Evolutionary conservation across 345 rosid species (phyloP).

Genomic region (Ricinus communis): DNA sequence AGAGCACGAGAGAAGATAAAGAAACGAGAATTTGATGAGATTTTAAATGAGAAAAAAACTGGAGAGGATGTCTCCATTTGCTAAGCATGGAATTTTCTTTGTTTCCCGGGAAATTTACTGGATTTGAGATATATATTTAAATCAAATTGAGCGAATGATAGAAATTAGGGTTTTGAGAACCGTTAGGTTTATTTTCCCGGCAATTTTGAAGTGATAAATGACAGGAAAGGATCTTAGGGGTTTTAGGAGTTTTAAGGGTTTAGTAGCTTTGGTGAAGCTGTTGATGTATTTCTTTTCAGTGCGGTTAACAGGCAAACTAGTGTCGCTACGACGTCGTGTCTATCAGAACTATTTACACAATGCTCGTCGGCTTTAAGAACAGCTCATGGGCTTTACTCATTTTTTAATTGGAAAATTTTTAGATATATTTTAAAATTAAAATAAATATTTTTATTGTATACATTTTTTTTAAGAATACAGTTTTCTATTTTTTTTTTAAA

Average conservation of each 20-base stretch:
- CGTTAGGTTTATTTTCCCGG: constrained; percentile 24
- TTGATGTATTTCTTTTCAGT: not conserved
- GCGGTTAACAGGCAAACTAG: no score
- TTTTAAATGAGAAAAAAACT: constrained; percentile 6
- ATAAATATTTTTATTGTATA: no score
- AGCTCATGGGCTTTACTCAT: no score
- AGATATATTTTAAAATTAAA: no score
- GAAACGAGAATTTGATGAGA: not conserved
- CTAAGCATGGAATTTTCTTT: constrained; percentile 17
- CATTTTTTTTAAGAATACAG: no score
- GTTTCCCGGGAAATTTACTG: not conserved
- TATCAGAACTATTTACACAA: no score
- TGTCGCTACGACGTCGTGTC: not conserved
- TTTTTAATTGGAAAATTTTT: no score
- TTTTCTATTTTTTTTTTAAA: no score
- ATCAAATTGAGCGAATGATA: not conserved
- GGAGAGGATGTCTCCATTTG: constrained; percentile 16
- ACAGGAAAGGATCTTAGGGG: not conserved
- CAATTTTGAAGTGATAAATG: constrained; percentile 15
- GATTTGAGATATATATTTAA: not conserved
- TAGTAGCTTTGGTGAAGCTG: not conserved
- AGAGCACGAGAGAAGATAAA: not conserved
- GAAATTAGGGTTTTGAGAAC: not conserved
- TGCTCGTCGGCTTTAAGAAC: no score
- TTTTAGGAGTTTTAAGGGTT: not conserved